phyloP scores from a whole-genome alignment of 2,329 filamentous ascomycete genomes.

The Ophiostoma australiae region DNA sequence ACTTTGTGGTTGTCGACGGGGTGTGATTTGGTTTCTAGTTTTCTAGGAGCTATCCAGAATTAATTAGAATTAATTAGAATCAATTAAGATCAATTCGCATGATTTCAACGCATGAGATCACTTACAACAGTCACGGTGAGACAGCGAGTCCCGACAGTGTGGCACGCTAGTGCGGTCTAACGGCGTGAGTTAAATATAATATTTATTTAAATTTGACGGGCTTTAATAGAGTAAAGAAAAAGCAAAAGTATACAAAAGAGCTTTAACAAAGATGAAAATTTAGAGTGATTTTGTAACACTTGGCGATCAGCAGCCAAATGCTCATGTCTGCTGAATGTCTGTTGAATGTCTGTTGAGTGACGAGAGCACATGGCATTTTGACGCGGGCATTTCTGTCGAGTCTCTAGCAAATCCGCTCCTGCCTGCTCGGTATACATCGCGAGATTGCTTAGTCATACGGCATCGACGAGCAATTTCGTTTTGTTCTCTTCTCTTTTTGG shows the following conservation, averaged over 20 bases:
- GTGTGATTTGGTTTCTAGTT: background rate
- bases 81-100: too few species aligned
- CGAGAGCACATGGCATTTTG: background rate
- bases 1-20: conserved; percentile 51
- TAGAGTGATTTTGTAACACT: background rate
- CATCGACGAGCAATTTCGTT: background rate
- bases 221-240: background rate
- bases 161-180: background rate
- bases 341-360: background rate
- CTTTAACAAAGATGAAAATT: conserved; percentile 11
- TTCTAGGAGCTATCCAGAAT: too few species aligned
- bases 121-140: background rate
- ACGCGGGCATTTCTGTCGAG: background rate
- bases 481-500: background rate
- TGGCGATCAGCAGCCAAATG: background rate
- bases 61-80: too few species aligned
- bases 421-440: background rate
- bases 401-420: background rate
- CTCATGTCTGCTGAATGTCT: background rate
- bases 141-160: background rate
- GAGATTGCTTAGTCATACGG: conserved; percentile 8
- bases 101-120: background rate
- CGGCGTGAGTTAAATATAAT: background rate
- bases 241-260: conserved; percentile 2
- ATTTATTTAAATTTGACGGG: background rate